Base-by-base conservation (phyloP, 805 yeast genomes). In the Zygosaccharomyces pseudorouxii region DNA sequence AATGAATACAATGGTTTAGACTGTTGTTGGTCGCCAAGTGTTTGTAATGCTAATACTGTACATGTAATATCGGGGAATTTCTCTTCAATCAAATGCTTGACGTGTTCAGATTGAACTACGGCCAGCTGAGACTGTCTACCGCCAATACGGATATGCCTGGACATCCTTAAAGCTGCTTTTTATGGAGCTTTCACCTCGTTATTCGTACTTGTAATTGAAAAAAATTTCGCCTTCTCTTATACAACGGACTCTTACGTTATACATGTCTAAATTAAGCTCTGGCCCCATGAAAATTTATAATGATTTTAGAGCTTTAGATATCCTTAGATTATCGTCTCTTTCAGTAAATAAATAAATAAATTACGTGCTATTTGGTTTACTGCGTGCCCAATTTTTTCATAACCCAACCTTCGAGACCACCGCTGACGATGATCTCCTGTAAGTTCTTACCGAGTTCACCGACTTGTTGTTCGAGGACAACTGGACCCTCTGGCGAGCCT, bases 321-420 rank as follows among this genome's bases (percentile, higher is more conserved):
- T 18, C 16, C 12, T 9, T 67, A 52, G 63, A 59, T 22, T 18
- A 16, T 37, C 19, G 42, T 25, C 5, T 18, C 33, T 18, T 25
- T 12, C n/a, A 20, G 10, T 25, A 28, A 41, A 41, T 41, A 41
- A 41, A 41, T 41, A 41, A 38, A 23, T 29, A 19, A 10, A 9
- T 6, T 22, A 25, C 19, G 29, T 5, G n/a, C 18, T 38, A 38
- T 19, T 14, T 20, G 14, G 12, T 22, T 11, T n/a, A 41, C 28
- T 41, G 44, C 11, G 44, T 29, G 5, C 25, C 44, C 18, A 41
- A 11, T 29, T 88, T 85, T 18, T 89, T 75, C 69, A 78, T 86
- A 50, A 93, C 97, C 99, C 99, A 93, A 37, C 96, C 95, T 76
- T 93, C 99, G 50, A 93, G 80, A 49, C 99, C 99, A 42, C 99